phyloP scores from a whole-genome alignment of 2,329 filamentous ascomycete genomes.

The Diaporthe sp. region DNA sequence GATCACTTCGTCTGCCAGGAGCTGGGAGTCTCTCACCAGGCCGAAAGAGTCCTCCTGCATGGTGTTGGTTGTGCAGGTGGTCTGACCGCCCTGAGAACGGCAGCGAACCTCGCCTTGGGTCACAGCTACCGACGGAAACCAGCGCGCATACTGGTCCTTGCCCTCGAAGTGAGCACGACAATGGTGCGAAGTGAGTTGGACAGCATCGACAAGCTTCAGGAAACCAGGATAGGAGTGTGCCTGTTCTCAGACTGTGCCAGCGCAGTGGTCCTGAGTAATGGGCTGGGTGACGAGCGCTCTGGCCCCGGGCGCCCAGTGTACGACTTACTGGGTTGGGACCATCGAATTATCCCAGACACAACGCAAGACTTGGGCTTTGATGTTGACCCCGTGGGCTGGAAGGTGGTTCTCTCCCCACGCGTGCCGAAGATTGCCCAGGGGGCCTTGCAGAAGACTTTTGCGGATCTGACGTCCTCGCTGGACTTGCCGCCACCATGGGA shows the following conservation, averaged over 20 bases:
- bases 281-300: slow-evolving; percentile 59
- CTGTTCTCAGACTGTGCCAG: slow-evolving; percentile 81
- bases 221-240: slow-evolving; percentile 75
- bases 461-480: slow-evolving; percentile 63
- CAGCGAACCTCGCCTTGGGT: slow-evolving; percentile 76
- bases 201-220: slow-evolving; percentile 69
- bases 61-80: slow-evolving; percentile 77
- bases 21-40: slow-evolving; percentile 68
- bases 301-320: slow-evolving; percentile 61
- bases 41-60: slow-evolving; percentile 76
- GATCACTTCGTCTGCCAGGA: slow-evolving; percentile 74
- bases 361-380: slow-evolving; percentile 76
- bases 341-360: slow-evolving; percentile 72
- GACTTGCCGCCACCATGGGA: slow-evolving; percentile 56
- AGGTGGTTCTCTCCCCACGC: slow-evolving; percentile 73
- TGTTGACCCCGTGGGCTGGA: slow-evolving; percentile 75
- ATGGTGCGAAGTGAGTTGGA: slow-evolving; percentile 76
- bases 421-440: slow-evolving; percentile 70
- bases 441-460: slow-evolving; percentile 67
- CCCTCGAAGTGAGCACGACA: slow-evolving; percentile 73
- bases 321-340: slow-evolving; percentile 76
- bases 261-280: slow-evolving; percentile 75
- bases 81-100: slow-evolving; percentile 72
- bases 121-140: slow-evolving; percentile 70
- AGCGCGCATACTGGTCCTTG: slow-evolving; percentile 75